phyloP scores from a whole-genome alignment of 768 basidiomycete genomes.

The Phanerochaete sordida region DNA sequence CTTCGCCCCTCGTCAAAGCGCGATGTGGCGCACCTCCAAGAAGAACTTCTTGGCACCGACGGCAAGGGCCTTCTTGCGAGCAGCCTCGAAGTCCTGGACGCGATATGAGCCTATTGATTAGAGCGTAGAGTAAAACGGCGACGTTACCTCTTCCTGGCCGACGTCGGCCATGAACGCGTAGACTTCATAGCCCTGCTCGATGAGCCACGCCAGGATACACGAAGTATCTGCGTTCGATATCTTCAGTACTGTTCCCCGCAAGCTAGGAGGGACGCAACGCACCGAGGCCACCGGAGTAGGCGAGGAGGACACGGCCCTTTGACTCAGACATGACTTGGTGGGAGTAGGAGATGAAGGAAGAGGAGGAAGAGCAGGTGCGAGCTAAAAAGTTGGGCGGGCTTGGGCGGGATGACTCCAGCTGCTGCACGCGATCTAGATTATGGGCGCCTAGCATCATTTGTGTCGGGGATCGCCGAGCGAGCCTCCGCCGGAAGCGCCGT shows the following conservation, averaged over 20 bases:
- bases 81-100: slow-evolving; percentile 86
- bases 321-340: slow-evolving; percentile 29
- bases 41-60: slow-evolving; percentile 98
- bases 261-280: slow-evolving; percentile 26
- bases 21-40: slow-evolving; percentile 55
- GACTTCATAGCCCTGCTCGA: slow-evolving; percentile 97
- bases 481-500: background rate
- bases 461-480: background rate
- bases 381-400: background rate
- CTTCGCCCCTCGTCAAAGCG: background rate
- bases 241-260: background rate
- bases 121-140: background rate
- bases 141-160: slow-evolving; percentile 74
- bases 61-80: slow-evolving; percentile 80
- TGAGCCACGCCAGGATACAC: slow-evolving; percentile 98
- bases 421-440: background rate
- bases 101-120: slow-evolving; percentile 7
- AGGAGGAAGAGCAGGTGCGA: background rate
- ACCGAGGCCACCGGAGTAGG: slow-evolving; percentile 99
- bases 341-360: background rate
- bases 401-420: slow-evolving; percentile 10
- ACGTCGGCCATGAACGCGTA: slow-evolving; percentile 97
- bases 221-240: slow-evolving; percentile 72
- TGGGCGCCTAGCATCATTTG: background rate
- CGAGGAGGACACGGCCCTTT: slow-evolving; percentile 88